Base-by-base conservation (phyloP, 257 asterid genomes). In the Primulina eburnea region DNA sequence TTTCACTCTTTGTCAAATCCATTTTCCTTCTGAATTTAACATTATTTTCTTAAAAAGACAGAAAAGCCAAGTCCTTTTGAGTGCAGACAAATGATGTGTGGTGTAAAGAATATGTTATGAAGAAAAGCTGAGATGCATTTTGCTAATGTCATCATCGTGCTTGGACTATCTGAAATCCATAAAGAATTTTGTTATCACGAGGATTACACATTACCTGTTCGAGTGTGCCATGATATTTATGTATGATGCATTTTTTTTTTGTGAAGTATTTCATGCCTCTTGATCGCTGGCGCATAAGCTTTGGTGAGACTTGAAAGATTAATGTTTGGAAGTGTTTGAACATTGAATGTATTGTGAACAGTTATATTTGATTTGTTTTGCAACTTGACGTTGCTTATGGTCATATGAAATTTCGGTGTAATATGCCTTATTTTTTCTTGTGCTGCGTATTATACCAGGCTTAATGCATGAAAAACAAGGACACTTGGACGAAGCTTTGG, bases 381-480 rank as follows among this genome's bases (percentile, higher is more conserved):
- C 47, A 14, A 43, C 62, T 66, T 66, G 55, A 52, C 10, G 18
- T 17, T 14, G 58, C 32, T 18, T n/a, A 60, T 14, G 20, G 47
- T 47, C 29, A 3, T 4, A 8, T 17, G 29, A 60, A 43, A 16
- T 21, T 20, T 47, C 14, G 64, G 28, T 24, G 60, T 58, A 47
- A 2, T 26, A 47, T 14, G 20, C 1, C 68, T 71, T 71, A 38
- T 52, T 52, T 69, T 61, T 71, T 7, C 47, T 57, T 63, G 16
- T 20, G 64, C 5, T 76, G 28, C 29, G 40, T 75, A 12, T 29
- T 53, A 60, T 69, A 18, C 4, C 86, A 94, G 99, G 98, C 64
- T 59, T 83, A 35, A 84, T 94, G 84, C 83, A 78, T 26, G 95
- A 89, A 83, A 86, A 82, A 62, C 92, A 82, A 55, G 99, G 99